A percentile compares a stretch with the other conserved stretches of the same genome.
These are phyloP conservation scores for Arabis alpina DNA, from an alignment of 345 rosid genomes.

Conservation along the genomic window DNA sequence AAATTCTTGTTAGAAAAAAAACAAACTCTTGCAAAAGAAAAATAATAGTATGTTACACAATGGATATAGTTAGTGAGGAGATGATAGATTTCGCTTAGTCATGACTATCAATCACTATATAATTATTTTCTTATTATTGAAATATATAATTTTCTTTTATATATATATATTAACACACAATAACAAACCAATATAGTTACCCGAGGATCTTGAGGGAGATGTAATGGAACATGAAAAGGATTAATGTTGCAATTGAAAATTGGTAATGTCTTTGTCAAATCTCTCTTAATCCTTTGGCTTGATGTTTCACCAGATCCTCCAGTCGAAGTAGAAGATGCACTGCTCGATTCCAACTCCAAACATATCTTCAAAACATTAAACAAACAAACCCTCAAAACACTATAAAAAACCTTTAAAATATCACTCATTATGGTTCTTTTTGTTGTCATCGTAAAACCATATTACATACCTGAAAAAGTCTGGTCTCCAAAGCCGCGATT, in stretches of 20 bases:
- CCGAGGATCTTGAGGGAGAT: conserved; percentile 28
- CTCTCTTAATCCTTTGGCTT: conserved; percentile 53
- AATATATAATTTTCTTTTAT: background rate
- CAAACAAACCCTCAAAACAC: background rate
- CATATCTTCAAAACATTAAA: conserved; percentile 49
- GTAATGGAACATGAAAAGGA: conserved; percentile 40
- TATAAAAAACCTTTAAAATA: background rate
- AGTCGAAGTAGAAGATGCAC: conserved; percentile 53
- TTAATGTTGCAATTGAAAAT: conserved; percentile 43
- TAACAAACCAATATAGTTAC: background rate
- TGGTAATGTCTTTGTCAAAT: conserved; percentile 47
- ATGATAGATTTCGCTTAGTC: background rate
- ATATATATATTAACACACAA: background rate
- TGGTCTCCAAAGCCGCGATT: conserved; percentile 65
- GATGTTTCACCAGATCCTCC: conserved; percentile 56
- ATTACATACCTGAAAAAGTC: conserved; percentile 61
- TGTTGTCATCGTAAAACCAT: background rate
- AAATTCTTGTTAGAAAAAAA: too few relatives aligned
- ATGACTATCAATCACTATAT: background rate
- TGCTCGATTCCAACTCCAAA: conserved; percentile 70
- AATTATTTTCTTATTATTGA: background rate
- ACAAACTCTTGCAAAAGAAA: too few relatives aligned
- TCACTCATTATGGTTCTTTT: background rate
- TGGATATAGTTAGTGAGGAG: too few relatives aligned
- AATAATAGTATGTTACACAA: too few relatives aligned